Evolutionary conservation across 2,329 filamentous ascomycete genomes (phyloP), one percentile per base, ranked within the genome.

Genomic region (Fusarium abutilonis): DNA sequence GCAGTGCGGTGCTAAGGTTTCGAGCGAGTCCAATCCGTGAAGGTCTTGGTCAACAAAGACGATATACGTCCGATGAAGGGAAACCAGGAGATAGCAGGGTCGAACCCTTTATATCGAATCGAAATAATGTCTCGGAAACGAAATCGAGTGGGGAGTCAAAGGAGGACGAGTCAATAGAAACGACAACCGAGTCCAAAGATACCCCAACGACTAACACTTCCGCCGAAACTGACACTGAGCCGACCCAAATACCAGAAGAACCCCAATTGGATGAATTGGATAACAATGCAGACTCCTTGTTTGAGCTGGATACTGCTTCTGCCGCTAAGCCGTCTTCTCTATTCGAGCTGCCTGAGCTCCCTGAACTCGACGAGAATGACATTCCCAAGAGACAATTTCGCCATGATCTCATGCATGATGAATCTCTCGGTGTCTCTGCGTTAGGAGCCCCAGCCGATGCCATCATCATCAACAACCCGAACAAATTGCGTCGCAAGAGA

Each of bases 381-480:
- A 13, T 19, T 28, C 19, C 38, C 10, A 52, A 38, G 31, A 57
- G 38, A 35, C 28, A 14, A 14, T 66, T 73, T 13, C 63, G 56
- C 7, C 64, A 76, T 51, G 56, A 56, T 4, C 68, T 76, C 13
- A 43, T 77, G 1, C 66, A 68, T 4, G 69, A 74, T 21, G 62
- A 70, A n/a, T 56, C 64, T 23, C 59, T 79, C 6, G 71, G 70
- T 1, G 66, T 75, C 14, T 62, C 68, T 4, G 74, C 76, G 1
- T 72, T 79, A 4, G 77, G 77, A 17, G 53, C 69, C 29, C 72
- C 71, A 3, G 78, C 78, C 11, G 74, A 79, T 14, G 80, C 80
- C 21, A 79, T 86, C 41, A 74, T 86, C 32, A 74, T 86, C 46
- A 74, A 75, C 21, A 76, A 78, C 39, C 74, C 76, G 8, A 74